phyloP scores from a whole-genome alignment of 345 rosid species.

The Linum usitatissimum region DNA sequence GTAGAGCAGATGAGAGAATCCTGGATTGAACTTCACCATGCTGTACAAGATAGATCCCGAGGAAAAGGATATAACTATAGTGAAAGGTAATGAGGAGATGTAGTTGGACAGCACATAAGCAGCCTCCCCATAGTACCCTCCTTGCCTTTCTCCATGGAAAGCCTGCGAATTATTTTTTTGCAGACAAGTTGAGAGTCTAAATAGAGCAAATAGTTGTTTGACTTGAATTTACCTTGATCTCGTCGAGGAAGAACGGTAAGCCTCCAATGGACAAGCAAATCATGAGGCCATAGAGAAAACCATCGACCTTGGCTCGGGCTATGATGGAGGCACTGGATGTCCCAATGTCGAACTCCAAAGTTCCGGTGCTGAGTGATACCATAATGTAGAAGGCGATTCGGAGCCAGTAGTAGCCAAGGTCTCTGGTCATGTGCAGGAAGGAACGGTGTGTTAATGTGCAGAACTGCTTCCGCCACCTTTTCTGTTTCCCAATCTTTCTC shows the following conservation, averaged over 20 bases:
- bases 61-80: slow-evolving; percentile 12
- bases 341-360: slow-evolving; percentile 21
- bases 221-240: slow-evolving; percentile 20
- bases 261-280: slow-evolving; percentile 28
- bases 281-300: slow-evolving; percentile 25
- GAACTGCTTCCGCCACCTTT: slow-evolving; percentile 24
- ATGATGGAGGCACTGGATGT: slow-evolving; percentile 7
- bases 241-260: slow-evolving; percentile 29
- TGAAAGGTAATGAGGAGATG: slow-evolving; percentile 26
- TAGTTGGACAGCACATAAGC: slow-evolving; percentile 25
- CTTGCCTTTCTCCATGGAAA: slow-evolving; percentile 13
- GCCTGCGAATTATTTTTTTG: slow-evolving; percentile 8
- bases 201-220: neutral
- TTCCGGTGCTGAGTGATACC: slow-evolving; percentile 18
- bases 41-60: slow-evolving; percentile 19
- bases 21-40: slow-evolving; percentile 33
- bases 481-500: neutral
- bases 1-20: slow-evolving; percentile 19
- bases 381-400: slow-evolving; percentile 20
- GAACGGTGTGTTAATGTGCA: slow-evolving; percentile 21
- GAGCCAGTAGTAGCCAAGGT: slow-evolving; percentile 30
- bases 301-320: slow-evolving; percentile 16
- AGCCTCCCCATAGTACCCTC: slow-evolving; percentile 27
- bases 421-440: slow-evolving; percentile 25
- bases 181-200: neutral